Conservation (phyloP, 129 eudicot genomes). For the Dittrichia graveolens region DNA sequence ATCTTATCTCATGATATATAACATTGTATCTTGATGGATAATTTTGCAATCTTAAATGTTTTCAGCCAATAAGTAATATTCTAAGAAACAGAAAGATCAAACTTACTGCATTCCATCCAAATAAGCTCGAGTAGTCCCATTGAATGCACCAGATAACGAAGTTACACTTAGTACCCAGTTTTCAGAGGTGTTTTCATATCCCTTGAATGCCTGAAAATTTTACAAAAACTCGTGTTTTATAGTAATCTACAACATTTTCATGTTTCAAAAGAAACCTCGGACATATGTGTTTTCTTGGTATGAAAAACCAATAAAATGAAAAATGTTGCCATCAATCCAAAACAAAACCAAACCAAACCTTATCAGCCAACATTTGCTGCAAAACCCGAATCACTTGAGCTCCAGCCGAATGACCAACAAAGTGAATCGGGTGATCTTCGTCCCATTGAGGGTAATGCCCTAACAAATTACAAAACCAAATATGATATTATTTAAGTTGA, state of each 20-base stretch:
- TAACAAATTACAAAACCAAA: constrained; percentile 43
- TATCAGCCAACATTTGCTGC: constrained; percentile 96
- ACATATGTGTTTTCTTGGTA: neutral
- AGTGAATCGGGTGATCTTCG: constrained; percentile 96
- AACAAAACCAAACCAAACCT: constrained; percentile 47
- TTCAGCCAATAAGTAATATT: neutral
- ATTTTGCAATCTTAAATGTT: neutral
- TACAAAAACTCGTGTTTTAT: neutral
- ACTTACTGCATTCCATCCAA: constrained; percentile 97
- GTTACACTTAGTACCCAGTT: constrained; percentile 92
- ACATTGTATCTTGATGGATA: neutral
- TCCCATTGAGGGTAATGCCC: constrained; percentile 95
- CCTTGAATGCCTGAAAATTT: constrained; percentile 71
- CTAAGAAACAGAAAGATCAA: constrained; percentile 3
- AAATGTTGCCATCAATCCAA: neutral
- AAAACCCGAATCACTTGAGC: constrained; percentile 84
- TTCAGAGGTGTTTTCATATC: constrained; percentile 71
- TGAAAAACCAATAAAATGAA: neutral
- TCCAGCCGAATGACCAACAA: constrained; percentile 99
- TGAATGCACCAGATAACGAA: constrained; percentile 89
- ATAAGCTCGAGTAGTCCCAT: constrained; percentile 91
- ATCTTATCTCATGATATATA: constrained; percentile 38
- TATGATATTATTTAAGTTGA: neutral
- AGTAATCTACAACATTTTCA: neutral
- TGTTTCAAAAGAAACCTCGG: neutral